Evolutionary conservation across 768 basidiomycete species (phyloP).

Genomic region (Dictyophora rubrovolvata): DNA sequence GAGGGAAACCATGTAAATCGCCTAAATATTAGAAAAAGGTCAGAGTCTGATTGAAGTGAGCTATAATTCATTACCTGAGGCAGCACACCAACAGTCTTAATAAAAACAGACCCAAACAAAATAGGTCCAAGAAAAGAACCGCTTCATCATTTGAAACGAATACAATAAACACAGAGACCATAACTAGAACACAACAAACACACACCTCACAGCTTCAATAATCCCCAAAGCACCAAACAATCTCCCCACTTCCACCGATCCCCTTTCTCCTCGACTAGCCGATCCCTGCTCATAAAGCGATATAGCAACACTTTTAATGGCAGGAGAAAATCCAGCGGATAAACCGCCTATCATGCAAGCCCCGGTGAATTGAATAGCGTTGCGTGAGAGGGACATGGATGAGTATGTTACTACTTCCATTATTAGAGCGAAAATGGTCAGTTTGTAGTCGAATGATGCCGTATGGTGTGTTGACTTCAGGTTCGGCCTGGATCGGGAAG

Average conservation of each 20-base stretch:
- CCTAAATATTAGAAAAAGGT: neutral
- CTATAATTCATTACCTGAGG: slow-evolving; percentile 30
- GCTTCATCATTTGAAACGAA: slow-evolving; percentile 27
- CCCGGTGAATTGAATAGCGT: slow-evolving; percentile 40
- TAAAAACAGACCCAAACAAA: slow-evolving; percentile 62
- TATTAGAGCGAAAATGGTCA: slow-evolving; percentile 52
- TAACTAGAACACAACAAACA: neutral
- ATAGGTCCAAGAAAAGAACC: slow-evolving; percentile 62
- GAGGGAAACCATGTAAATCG: neutral
- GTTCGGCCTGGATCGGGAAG: slow-evolving; percentile 8
- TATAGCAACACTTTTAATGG: slow-evolving; percentile 61
- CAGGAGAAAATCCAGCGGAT: slow-evolving; percentile 54
- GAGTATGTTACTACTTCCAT: slow-evolving; percentile 45
- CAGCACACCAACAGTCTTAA: slow-evolving; percentile 57
- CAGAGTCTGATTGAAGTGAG: neutral
- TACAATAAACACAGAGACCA: neutral
- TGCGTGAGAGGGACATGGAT: slow-evolving; percentile 37
- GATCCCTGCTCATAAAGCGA: slow-evolving; percentile 48
- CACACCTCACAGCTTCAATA: slow-evolving; percentile 53
- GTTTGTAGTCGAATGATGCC: slow-evolving; percentile 53
- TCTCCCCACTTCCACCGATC: slow-evolving; percentile 47
- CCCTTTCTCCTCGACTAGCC: slow-evolving; percentile 17
- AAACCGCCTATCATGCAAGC: slow-evolving; percentile 44
- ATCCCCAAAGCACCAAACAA: slow-evolving; percentile 79
- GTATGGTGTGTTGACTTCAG: slow-evolving; percentile 23